Base-by-base conservation (phyloP, 208 protist species). In the Acanthamoeba divionensis region DNA sequence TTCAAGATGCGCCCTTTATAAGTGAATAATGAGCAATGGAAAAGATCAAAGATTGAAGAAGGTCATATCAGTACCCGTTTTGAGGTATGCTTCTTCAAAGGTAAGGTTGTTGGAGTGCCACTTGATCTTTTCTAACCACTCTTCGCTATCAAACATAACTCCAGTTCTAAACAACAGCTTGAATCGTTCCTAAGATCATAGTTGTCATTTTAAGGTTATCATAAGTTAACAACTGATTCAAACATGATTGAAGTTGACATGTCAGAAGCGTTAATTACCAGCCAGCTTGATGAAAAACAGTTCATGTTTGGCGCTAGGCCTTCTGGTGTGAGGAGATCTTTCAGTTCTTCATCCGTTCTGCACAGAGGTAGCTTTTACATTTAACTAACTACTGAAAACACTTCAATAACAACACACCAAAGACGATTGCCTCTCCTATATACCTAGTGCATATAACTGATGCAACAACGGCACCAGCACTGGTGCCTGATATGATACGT, bases 31-130 rank as follows among this genome's bases (percentile, higher is more conserved):
- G 18, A n/a, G 8, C 12, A 44, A 36, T 67, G 60, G 1, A 1
- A 36, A 44, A 8, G 52, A 57, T 57, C 52, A 57, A 18, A 57
- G 18, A 18, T 18, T 18, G 15, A 18, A 57, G 15, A 57, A 57
- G 52, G 52, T n/a, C 52, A 57, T n/a, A 18, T 13, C 21, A 38
- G 24, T 15, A 80, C 71, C 71, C 29, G 71, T 80, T 29, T 80
- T 80, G 12, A 62, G 71, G 47, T 36, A 80, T 44, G 71, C 71
- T 18, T 80, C 71, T 31, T 80, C 71, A 31, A 80, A 80, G 18
- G 71, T 80, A 50, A 80, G 71, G 47, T 80, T 50, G 71, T 57
- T 80, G 71, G 71, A 62, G 71, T 80, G 71, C 71, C 71, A 80
- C 13, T 44, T 80, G 45, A 80, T 80, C 45, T 80, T 80, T 24